Conservation (phyloP, 495 filamentous ascomycete genomes). For the Diplogelasinospora grovesii region DNA sequence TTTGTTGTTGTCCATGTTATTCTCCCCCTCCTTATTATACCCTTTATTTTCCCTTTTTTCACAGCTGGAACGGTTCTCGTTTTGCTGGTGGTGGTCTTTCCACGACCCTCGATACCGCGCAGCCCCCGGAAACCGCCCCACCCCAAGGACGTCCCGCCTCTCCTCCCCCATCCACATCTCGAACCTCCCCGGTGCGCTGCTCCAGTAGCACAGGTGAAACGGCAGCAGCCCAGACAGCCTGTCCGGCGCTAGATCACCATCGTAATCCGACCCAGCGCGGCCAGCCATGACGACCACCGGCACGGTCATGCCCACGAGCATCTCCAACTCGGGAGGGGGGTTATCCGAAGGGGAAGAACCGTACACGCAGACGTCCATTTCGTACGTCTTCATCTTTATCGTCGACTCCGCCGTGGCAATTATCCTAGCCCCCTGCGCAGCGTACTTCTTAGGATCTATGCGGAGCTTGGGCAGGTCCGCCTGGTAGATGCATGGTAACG, state of each 20-base stretch:
- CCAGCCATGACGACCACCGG: slow-evolving; percentile 26
- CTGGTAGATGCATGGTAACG: slow-evolving; percentile 29
- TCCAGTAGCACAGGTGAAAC: slow-evolving; percentile 35
- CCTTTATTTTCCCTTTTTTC: no score
- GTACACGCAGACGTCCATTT: slow-evolving; percentile 34
- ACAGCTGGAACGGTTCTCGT: no score
- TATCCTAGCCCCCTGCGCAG: slow-evolving; percentile 27
- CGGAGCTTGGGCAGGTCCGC: slow-evolving; percentile 29
- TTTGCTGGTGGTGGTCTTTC: no score
- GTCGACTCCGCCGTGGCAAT: slow-evolving; percentile 19
- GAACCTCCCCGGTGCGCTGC: slow-evolving; percentile 30
- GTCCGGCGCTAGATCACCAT: slow-evolving; percentile 3
- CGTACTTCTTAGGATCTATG: slow-evolving; percentile 28
- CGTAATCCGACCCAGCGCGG: not conserved
- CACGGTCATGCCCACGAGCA: slow-evolving; percentile 20
- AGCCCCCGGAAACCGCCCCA: slow-evolving; percentile 35
- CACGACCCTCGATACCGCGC: no score
- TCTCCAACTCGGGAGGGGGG: slow-evolving; percentile 13
- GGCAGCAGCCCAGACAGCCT: slow-evolving; percentile 40
- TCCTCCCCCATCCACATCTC: slow-evolving; percentile 36
- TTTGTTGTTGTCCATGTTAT: no score
- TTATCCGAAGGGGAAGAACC: slow-evolving; percentile 12
- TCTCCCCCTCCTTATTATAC: no score
- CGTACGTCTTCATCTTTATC: slow-evolving; percentile 24
- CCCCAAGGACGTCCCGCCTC: slow-evolving; percentile 39